These are phyloP conservation scores for Colletotrichum tofieldiae DNA, from an alignment of 2,329 filamentous ascomycete genomes.

Conservation along the genomic window DNA sequence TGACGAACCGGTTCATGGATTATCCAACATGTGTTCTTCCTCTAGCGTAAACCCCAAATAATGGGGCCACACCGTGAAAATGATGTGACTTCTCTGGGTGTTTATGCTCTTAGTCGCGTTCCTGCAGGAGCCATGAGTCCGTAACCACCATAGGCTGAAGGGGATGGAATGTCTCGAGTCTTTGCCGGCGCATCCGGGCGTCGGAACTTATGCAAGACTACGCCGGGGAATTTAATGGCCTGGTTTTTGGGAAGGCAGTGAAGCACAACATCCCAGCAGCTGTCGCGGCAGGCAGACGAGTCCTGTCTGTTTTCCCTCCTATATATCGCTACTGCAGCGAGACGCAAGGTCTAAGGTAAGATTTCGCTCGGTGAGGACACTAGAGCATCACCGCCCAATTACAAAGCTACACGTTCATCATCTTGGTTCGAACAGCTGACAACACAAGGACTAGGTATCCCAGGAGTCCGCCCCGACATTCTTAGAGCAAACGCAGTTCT, in stretches of 20 bases:
- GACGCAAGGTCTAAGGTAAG: background rate
- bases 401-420: constrained; percentile 23
- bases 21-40: constrained; percentile 7
- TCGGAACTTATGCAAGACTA: background rate
- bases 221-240: background rate
- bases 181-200: constrained; percentile 1
- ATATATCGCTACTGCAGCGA: background rate
- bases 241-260: background rate
- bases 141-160: background rate
- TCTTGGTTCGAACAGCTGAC: background rate
- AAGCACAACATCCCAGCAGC: background rate
- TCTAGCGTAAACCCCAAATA: background rate
- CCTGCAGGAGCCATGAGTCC: constrained; percentile 18
- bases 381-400: constrained; percentile 27
- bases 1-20: constrained; percentile 16
- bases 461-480: background rate
- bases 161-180: background rate
- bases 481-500: background rate
- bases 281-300: constrained; percentile 1
- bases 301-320: background rate
- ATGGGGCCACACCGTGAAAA: background rate
- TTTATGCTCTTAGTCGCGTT: background rate
- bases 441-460: background rate
- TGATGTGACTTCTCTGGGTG: background rate
- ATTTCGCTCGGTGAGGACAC: background rate